A percentile compares a stretch with the other conserved stretches of the same genome.
Conservation (phyloP, 1,284 basidiomycete genomes). For the Gymnopus androsaceus region DNA sequence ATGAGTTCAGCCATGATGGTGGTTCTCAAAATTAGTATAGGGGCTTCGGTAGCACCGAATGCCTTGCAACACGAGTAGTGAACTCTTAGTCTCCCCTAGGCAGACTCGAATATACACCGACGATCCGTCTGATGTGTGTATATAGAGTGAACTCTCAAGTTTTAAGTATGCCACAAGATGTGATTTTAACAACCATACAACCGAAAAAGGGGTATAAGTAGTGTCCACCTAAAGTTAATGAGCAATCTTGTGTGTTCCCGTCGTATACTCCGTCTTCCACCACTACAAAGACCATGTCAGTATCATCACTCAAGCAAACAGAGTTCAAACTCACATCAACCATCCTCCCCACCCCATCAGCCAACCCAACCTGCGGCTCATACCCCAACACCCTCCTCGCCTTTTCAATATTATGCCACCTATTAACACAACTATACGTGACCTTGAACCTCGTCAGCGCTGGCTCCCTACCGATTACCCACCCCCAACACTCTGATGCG, state of each 20-base stretch:
- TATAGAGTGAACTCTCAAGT: too few relatives aligned
- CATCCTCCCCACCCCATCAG: slow-evolving; percentile 84
- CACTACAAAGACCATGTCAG: background rate
- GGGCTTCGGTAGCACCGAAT: too few relatives aligned
- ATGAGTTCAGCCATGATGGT: slow-evolving; percentile 21
- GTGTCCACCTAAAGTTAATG: slow-evolving; percentile 1
- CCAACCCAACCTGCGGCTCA: slow-evolving; percentile 86
- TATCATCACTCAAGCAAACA: background rate
- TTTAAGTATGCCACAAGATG: too few relatives aligned
- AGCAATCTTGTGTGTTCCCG: slow-evolving; percentile 8
- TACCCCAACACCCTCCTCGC: slow-evolving; percentile 91
- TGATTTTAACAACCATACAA: too few relatives aligned
- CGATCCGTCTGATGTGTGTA: too few relatives aligned
- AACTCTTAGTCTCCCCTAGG: too few relatives aligned
- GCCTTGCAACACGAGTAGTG: too few relatives aligned
- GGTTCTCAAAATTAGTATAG: too few relatives aligned
- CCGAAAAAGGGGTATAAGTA: slow-evolving; percentile 3
- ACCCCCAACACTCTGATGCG: slow-evolving; percentile 75
- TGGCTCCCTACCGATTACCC: slow-evolving; percentile 80
- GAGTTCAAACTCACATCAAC: slow-evolving; percentile 43
- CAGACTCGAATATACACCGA: too few relatives aligned
- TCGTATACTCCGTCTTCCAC: slow-evolving; percentile 10
- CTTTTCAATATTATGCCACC: slow-evolving; percentile 97
- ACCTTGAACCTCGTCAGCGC: slow-evolving; percentile 91
- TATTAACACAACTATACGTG: slow-evolving; percentile 68